Base-by-base conservation (phyloP, 441 rosid species). In the Mallotus repandus region DNA sequence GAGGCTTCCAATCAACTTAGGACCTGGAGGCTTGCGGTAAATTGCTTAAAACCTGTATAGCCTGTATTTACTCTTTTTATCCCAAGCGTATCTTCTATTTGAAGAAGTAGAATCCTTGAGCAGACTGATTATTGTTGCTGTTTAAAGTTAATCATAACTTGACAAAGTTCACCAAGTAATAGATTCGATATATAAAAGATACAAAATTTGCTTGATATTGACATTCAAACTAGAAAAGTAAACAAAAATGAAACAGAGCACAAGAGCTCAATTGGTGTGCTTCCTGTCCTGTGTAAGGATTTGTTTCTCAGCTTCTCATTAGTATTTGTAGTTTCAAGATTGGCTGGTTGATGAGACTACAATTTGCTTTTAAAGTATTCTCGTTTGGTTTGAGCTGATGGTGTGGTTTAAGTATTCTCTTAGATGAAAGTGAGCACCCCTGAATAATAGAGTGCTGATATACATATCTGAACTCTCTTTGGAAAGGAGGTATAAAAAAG, bases 21-120 rank as follows among this genome's bases (percentile, higher is more conserved):
- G 49, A 77, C 92, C 57, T 93, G 98, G 99, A 91, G 98, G 82
- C 97, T 96, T 46, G 84, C 87, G 86, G 97, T 96, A 91, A 83
- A 8, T 45, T 45, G 49, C 11, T 45, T 45, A 8, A 45, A 45
- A 45, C 13, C 49, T 45, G 49, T 45, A 54, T 43, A 59, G 12
- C 61, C 70, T 71, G 29, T 55, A 45, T 66, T 61, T 57, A 16
- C 19, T 54, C 46, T 25, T 16, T n/a, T 29, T 9, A 9, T 32
- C 35, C 35, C 15, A 38, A 53, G 52, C 12, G 5, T 7, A 13
- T 50, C 14, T 45, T 52, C 50, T 25, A 4, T 19, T 62, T 45
- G 35, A 52, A 15, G 22, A 16, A 25, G 22, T 60, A 50, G 59
- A 35, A 19, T 35, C 8, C 10, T 48, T 16, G 25, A 43, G 45